Percentiles rank a stretch among this genome's conserved stretches.
These are phyloP conservation scores for Carex sylvatica DNA, from an alignment of 202 grass and related monocot genomes.

Conservation along the genomic window DNA sequence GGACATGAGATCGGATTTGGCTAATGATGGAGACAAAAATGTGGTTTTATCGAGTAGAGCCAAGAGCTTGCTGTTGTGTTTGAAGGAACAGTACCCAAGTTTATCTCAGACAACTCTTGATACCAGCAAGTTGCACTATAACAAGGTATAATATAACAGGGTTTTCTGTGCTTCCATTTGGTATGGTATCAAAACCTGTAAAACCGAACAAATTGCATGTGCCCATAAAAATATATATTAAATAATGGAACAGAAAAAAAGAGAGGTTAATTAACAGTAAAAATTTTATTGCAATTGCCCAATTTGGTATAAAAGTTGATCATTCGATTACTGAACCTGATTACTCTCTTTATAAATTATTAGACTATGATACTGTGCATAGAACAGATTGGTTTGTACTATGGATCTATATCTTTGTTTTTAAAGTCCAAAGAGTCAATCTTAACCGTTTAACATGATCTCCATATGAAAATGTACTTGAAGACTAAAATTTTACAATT, in stretches of 20 bases:
- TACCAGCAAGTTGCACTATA: conserved; percentile 92
- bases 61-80: conserved; percentile 57
- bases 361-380: too few species aligned
- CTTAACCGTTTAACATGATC: too few species aligned
- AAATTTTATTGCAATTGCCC: not conserved
- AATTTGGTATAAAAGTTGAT: not conserved
- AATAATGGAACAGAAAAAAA: too few species aligned
- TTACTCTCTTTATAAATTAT: too few species aligned
- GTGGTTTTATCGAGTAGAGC: conserved; percentile 66
- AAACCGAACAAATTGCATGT: not conserved
- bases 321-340: not conserved
- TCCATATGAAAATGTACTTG: too few species aligned
- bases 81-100: conserved; percentile 89
- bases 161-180: not conserved
- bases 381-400: too few species aligned
- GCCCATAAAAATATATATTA: not conserved
- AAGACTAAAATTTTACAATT: too few species aligned
- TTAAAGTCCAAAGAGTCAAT: too few species aligned
- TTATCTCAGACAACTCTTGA: conserved; percentile 87
- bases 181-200: not conserved
- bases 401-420: too few species aligned
- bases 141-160: conserved; percentile 51
- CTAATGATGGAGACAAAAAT: conserved; percentile 72
- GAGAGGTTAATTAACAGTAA: not conserved
- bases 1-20: conserved; percentile 43